Conservation (phyloP, 2,329 filamentous ascomycete genomes). For the Paraconiothyrium brasiliense region DNA sequence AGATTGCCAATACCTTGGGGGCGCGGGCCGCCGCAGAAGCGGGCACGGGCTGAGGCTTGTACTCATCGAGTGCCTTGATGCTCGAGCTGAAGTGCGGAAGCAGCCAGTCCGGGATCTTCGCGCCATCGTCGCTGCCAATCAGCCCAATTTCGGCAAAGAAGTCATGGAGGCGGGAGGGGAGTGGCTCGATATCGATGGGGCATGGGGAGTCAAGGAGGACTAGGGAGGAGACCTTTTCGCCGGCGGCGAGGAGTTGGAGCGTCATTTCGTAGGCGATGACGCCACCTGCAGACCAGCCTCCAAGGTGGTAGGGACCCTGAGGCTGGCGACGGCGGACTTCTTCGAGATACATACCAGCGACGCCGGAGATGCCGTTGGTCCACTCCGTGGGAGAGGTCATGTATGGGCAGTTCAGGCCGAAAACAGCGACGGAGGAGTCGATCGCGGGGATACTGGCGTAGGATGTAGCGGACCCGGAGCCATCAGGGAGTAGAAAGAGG, state of each 20-base stretch:
- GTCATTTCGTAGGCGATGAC: slow-evolving; percentile 49
- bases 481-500: slow-evolving; percentile 60
- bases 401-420: slow-evolving; percentile 60
- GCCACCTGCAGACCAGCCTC: slow-evolving; percentile 51
- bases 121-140: slow-evolving; percentile 48
- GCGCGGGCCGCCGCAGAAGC: slow-evolving; percentile 39
- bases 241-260: slow-evolving; percentile 27
- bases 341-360: slow-evolving; percentile 68
- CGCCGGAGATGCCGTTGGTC: slow-evolving; percentile 55
- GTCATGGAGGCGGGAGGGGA: slow-evolving; percentile 64
- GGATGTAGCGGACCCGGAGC: slow-evolving; percentile 57
- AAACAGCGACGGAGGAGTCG: slow-evolving; percentile 59
- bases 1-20: slow-evolving; percentile 57
- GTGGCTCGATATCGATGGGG: slow-evolving; percentile 63
- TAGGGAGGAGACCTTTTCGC: slow-evolving; percentile 35
- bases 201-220: slow-evolving; percentile 43
- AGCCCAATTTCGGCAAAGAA: slow-evolving; percentile 60
- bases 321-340: slow-evolving; percentile 73
- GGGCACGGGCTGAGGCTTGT: slow-evolving; percentile 43
- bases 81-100: slow-evolving; percentile 62
- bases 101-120: slow-evolving; percentile 57
- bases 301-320: slow-evolving; percentile 50
- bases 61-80: slow-evolving; percentile 59
- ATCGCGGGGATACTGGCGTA: slow-evolving; percentile 54
- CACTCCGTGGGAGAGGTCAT: slow-evolving; percentile 38